Evolutionary conservation across 345 rosid species (phyloP), one percentile per base, ranked within the genome.

Genomic region (Excoecaria agallocha): DNA sequence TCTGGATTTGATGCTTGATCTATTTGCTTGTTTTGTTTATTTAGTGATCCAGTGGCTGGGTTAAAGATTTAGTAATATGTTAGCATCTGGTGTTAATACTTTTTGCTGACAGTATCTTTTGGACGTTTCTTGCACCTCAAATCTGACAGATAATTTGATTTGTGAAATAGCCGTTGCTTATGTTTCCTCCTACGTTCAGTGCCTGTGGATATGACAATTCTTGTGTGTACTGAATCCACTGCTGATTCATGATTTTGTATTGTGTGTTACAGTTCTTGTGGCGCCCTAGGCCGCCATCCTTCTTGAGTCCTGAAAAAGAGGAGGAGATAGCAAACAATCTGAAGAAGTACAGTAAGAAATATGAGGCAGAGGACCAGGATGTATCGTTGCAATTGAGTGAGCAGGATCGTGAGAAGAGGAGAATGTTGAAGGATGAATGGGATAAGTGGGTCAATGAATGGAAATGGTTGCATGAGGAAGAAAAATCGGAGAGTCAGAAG

Each of bases 231-330:
- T 76, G 35, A 15, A 39, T 77, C 37, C 9, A 8, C 6, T 37
- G 4, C 8, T 43, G 48, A 43, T 43, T 43, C 48, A 4, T 43
- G 48, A 16, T 76, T 22, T 69, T 50, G 11, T 55, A 2, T 68
- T 4, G 6, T 43, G 65, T 9, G 70, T 35, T 59, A 52, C 86
- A 92, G 99, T 90, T 82, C 74, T 46, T 82, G 66, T 95, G 97
- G 99, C 90, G 98, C 4, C 98, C 99, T 25, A 88, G 99, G 82
- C 99, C 98, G 1, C 87, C 91, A 39, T 89, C 92, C 30, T 84
- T 91, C 81, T 83, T 95, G 84, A 86, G 78, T 43, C 78, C 90
- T 0, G 98, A 95, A 85, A 89, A 93, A 71, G 99, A 95, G 83
- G 96, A 93, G 77, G 97, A 95, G 84, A 89, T 95, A 55, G 92